Percentiles rank a stretch among this genome's conserved stretches.
Conservation (phyloP, 192 early-diverging fungal species). For the Lobosporangium transversale region DNA sequence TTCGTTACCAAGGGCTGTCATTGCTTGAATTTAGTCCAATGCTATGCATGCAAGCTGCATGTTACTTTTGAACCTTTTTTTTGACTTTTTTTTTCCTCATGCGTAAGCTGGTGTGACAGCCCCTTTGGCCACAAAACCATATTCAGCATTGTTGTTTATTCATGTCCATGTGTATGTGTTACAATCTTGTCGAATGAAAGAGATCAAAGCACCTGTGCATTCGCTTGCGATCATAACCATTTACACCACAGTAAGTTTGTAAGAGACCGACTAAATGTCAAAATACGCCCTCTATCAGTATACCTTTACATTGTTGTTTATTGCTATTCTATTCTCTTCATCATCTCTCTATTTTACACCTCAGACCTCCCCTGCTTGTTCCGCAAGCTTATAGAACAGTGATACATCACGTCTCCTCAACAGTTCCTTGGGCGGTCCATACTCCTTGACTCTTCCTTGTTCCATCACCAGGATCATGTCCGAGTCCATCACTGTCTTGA, state of each 20-base stretch:
- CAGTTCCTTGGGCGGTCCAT: conserved; percentile 7
- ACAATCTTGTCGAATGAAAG: too few species aligned
- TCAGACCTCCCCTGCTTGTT: conserved; percentile 36
- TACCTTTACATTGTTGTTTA: background rate
- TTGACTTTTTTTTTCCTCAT: too few species aligned
- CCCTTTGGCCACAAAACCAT: too few species aligned
- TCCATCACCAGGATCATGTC: conserved; percentile 82
- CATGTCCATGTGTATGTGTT: too few species aligned
- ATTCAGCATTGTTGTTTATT: too few species aligned
- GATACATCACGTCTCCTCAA: conserved; percentile 6
- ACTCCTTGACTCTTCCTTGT: conserved; percentile 50
- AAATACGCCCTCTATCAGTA: background rate
- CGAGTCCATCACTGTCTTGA: conserved; percentile 87
- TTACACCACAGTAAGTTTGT: too few species aligned
- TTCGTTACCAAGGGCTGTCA: too few species aligned
- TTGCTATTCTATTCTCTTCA: background rate
- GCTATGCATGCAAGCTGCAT: too few species aligned
- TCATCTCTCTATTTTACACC: background rate
- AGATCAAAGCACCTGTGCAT: background rate
- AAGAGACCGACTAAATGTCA: background rate
- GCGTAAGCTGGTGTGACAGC: too few species aligned
- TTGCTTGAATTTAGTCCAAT: too few species aligned
- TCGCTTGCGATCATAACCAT: too few species aligned
- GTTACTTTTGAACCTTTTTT: too few species aligned
- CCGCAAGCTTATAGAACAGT: conserved; percentile 31